Evolutionary conservation across 1,139 yeast species (phyloP).

Genomic region (Hyphopichia khmerensis): DNA sequence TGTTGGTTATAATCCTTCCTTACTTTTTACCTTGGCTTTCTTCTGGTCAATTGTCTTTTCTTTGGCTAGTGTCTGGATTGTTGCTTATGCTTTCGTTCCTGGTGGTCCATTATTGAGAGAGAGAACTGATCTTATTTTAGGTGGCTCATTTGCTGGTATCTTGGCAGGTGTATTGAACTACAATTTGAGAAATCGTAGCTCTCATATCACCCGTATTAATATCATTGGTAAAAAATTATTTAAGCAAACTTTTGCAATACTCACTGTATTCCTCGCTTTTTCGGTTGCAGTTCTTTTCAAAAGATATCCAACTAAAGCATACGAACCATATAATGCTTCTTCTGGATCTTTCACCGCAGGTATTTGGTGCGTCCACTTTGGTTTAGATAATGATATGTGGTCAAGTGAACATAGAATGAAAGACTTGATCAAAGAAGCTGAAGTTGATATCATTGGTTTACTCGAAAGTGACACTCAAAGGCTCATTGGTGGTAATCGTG

Average conservation of each 20-base stretch:
- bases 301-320: constrained; percentile 58
- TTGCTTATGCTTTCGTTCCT: constrained; percentile 97
- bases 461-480: constrained; percentile 93
- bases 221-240: constrained; percentile 19
- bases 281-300: constrained; percentile 46
- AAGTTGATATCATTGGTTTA: constrained; percentile 86
- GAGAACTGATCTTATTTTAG: constrained; percentile 74
- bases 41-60: constrained; percentile 55
- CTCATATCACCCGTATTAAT: constrained; percentile 21
- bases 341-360: constrained; percentile 85
- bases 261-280: constrained; percentile 32
- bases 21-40: constrained; percentile 57
- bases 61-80: constrained; percentile 92
- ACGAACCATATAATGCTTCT: constrained; percentile 75
- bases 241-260: constrained; percentile 21
- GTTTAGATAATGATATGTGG: constrained; percentile 98
- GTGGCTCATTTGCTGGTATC: constrained; percentile 45
- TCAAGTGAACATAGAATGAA: constrained; percentile 90
- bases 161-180: constrained; percentile 36
- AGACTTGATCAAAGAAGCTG: constrained; percentile 77
- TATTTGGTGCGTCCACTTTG: constrained; percentile 97
- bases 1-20: constrained; percentile 58
- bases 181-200: constrained; percentile 21
- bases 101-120: constrained; percentile 87
- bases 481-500: constrained; percentile 92